A percentile compares a stretch with the other conserved stretches of the same genome.
Evolutionary conservation across 192 early-diverging fungal species (phyloP).

Genomic region (Kappamyces sp.): DNA sequence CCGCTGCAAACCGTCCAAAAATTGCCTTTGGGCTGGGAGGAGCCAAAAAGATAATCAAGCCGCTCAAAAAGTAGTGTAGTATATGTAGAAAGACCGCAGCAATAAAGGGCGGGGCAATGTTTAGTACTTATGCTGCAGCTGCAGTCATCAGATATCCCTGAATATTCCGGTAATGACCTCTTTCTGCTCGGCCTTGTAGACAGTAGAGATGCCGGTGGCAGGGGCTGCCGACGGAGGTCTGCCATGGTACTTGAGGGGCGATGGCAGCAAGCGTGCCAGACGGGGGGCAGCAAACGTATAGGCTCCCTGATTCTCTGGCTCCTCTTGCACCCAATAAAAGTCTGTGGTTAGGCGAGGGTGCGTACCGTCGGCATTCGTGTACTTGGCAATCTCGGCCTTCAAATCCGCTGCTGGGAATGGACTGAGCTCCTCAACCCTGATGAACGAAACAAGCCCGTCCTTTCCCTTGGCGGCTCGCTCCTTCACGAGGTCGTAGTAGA

Average conservation of each 20-base stretch:
- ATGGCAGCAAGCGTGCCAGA: constrained; percentile 67
- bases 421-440: constrained; percentile 85
- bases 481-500: constrained; percentile 89
- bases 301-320: constrained; percentile 89
- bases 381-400: constrained; percentile 54
- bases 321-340: constrained; percentile 62
- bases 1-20: too few species aligned
- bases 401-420: constrained; percentile 81
- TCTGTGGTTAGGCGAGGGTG: constrained; percentile 16
- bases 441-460: constrained; percentile 64
- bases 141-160: not conserved
- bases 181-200: constrained; percentile 61
- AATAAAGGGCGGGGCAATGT: too few species aligned
- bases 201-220: constrained; percentile 66
- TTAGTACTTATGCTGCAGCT: not conserved
- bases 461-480: constrained; percentile 55
- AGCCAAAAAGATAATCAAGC: too few species aligned
- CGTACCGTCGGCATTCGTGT: constrained; percentile 50
- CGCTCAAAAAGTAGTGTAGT: too few species aligned
- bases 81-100: too few species aligned
- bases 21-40: too few species aligned
- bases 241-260: constrained; percentile 60
- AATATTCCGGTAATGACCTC: constrained; percentile 31
- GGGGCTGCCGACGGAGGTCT: constrained; percentile 68
- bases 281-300: constrained; percentile 85